Conservation (phyloP, 2,329 filamentous ascomycete species). For the Penicillium brasilianum region DNA sequence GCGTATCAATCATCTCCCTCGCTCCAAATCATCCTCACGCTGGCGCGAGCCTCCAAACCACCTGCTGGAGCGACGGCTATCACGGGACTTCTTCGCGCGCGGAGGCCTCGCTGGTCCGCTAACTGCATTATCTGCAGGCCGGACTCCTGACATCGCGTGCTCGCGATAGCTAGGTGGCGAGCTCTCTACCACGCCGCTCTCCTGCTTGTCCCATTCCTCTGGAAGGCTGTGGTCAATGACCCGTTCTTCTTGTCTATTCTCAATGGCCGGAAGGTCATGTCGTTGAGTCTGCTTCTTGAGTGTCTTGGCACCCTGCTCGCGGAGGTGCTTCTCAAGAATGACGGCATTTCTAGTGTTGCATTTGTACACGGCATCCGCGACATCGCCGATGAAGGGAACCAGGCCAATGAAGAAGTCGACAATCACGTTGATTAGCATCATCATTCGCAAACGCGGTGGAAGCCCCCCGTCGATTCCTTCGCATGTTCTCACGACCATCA, state of each 20-base stretch:
- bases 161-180: conserved; percentile 31
- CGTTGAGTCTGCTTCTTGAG: conserved; percentile 33
- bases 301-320: conserved; percentile 46
- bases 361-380: conserved; percentile 54
- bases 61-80: conserved; percentile 31
- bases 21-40: conserved; percentile 37
- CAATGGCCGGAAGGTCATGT: conserved; percentile 22
- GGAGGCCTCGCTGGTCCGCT: conserved; percentile 28
- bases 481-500: conserved; percentile 76
- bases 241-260: conserved; percentile 3
- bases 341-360: conserved; percentile 55
- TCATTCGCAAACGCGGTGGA: conserved; percentile 57
- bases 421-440: conserved; percentile 81
- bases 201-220: conserved; percentile 45
- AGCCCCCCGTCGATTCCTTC: conserved; percentile 77
- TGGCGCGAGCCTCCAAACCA: conserved; percentile 40
- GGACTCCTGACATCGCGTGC: conserved; percentile 20
- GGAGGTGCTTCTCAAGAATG: conserved; percentile 51
- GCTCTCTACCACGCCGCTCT: conserved; percentile 34
- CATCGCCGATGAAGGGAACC: conserved; percentile 57
- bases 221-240: conserved; percentile 45
- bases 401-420: conserved; percentile 56
- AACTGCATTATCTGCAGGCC: conserved; percentile 14
- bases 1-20: conserved; percentile 27
- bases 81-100: conserved; percentile 31